Evolutionary conservation across 345 rosid species (phyloP), one percentile per base, ranked within the genome.

Genomic region (Syzygium aqueum): DNA sequence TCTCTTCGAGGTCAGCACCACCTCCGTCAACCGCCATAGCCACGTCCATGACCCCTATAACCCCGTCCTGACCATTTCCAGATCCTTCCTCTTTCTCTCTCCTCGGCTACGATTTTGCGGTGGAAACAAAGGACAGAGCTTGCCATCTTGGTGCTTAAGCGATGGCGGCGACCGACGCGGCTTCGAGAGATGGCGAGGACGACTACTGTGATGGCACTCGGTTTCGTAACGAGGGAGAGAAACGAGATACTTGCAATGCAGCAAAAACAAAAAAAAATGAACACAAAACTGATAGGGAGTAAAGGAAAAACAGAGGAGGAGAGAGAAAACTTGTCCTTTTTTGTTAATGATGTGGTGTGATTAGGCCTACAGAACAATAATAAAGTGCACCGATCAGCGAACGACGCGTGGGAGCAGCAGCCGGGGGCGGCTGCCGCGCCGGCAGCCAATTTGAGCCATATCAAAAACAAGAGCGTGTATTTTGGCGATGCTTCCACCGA

Each of bases 61-160:
- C 14, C 53, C 53, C 15, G 67, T 27, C 67, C 11, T 3, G 33
- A 27, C 33, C 67, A 59, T 14, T 28, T 63, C 10, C 37, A 28
- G 40, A 63, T 63, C 37, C 10, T 28, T 63, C 40, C 37, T 15
- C 67, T 37, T 61, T 61, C 73, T 65, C 40, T 65, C 1, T 8
- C 40, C 30, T 28, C 6, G 77, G 77, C 40, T 28, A 65, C 3
- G 40, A 65, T 65, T 65, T 65, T 11, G 22, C 40, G 5, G 40
- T 28, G 77, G 77, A 14, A 28, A 0, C 3, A 28, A 30, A 28
- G 16, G 0, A 15, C 40, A 7, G 8, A 0, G 22, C 40, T 37
- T 63, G 77, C 77, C 40, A 63, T 28, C 77, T 6, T 7, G 77
- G 77, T 17, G 40, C 77, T 28, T 63, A n/a, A 37, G 77, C 15